Evolutionary conservation across 1,139 yeast species (phyloP), one percentile per base, ranked within the genome.

Genomic region (Suhomyces taliae): DNA sequence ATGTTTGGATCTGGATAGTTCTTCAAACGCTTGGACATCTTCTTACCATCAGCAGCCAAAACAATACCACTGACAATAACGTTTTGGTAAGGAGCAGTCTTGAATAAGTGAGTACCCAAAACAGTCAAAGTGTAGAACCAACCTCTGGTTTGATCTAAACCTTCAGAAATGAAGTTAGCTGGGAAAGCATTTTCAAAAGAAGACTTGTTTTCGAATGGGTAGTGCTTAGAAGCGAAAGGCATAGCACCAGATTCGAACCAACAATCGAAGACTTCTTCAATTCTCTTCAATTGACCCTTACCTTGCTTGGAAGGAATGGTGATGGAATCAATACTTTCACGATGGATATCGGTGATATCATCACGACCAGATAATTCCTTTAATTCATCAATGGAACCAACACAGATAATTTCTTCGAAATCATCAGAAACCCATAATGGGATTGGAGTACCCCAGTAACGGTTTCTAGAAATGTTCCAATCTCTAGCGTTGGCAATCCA

Each of bases 381-480:
- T 65, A 93, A 82, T 74, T 93, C 97, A 51, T 82, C 85, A 59
- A 93, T 79, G 40, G 97, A 90, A 39, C 97, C 96, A 58, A 95
- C 74, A 77, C 98, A 93, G 37, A 93, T 93, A 55, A 93, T 73
- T 74, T 93, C 99, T 69, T 88, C 87, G 58, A 78, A 83, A 67
- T 93, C 99, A 14, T 91, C 98, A 58, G 93, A 84, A 42, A 83
- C 97, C 99, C 99, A 93, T 61, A 93, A 74, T 52, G 99, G 99
- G 59, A 93, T 85, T 52, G 99, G 99, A 37, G 98, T 93, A 76
- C 99, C 99, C 99, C 99, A 93, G 72, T 93, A 93, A 72, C 99
- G 83, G 76, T 93, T 93, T 80, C 99, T 87, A 19, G 97, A 90
- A 55, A 93, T 81, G 67, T 93, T 93, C 99, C 99, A 93, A 72